These are phyloP conservation scores for Umbelopsis ramanniana DNA, from an alignment of 192 early-diverging fungal species.

Conservation along the genomic window DNA sequence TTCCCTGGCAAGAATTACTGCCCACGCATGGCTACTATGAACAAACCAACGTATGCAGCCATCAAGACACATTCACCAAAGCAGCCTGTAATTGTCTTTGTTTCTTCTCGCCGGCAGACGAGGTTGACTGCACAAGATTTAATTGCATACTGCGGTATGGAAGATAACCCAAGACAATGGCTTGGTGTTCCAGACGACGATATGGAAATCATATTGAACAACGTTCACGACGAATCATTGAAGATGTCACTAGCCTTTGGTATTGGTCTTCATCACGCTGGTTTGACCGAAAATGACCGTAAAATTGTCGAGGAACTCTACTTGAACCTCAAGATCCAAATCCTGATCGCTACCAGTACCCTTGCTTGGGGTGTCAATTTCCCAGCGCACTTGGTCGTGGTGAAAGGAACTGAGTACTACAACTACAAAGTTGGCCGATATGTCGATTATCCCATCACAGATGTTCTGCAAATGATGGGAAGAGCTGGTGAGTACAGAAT, in stretches of 20 bases:
- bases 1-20: conserved; percentile 92
- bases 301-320: conserved; percentile 77
- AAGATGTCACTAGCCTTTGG: conserved; percentile 75
- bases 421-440: conserved; percentile 95
- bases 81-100: conserved; percentile 89
- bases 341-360: conserved; percentile 88
- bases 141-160: conserved; percentile 77
- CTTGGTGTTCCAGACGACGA: conserved; percentile 69
- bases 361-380: conserved; percentile 93
- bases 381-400: conserved; percentile 80
- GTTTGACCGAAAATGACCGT: conserved; percentile 75
- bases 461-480: conserved; percentile 99
- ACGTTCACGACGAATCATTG: conserved; percentile 77
- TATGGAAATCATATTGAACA: conserved; percentile 60
- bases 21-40: conserved; percentile 94
- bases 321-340: conserved; percentile 77
- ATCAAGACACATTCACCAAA: conserved; percentile 66
- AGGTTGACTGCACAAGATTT: conserved; percentile 87
- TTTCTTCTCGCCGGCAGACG: conserved; percentile 87
- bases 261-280: conserved; percentile 93
- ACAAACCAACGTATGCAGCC: conserved; percentile 81
- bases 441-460: conserved; percentile 92
- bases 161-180: conserved; percentile 77
- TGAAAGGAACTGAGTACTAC: conserved; percentile 98
- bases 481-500: conserved; percentile 58